phyloP scores from a whole-genome alignment of 2,329 filamentous ascomycete genomes.

The Xylaria sp. region DNA sequence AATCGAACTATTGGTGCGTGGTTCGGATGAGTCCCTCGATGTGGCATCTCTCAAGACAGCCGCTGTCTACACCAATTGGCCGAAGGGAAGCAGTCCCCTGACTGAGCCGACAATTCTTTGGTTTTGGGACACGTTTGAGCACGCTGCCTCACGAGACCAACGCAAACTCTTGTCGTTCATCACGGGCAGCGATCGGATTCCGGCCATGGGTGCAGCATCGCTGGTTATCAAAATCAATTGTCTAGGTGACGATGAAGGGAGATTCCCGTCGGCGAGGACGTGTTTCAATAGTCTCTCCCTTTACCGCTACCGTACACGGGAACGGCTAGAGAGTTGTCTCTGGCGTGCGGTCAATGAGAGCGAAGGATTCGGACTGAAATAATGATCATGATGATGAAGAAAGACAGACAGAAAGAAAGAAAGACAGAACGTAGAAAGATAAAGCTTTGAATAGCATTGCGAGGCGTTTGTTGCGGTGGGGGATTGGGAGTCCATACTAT shows the following conservation, averaged over 20 bases:
- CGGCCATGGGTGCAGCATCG: conserved; percentile 75
- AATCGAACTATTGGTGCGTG: conserved; percentile 80
- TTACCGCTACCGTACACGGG: conserved; percentile 63
- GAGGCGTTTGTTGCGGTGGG: conserved; percentile 12
- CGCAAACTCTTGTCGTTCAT: conserved; percentile 78
- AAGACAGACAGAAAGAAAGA: neutral
- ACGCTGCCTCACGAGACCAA: conserved; percentile 61
- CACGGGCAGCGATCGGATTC: conserved; percentile 84
- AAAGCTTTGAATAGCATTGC: conserved; percentile 12
- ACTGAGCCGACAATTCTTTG: conserved; percentile 65
- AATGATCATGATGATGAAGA: conserved; percentile 18
- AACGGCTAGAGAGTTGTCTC: conserved; percentile 64
- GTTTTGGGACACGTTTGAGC: conserved; percentile 83
- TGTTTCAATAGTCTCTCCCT: conserved; percentile 85
- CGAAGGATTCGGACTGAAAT: conserved; percentile 75
- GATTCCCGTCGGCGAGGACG: conserved; percentile 81
- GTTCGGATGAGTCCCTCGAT: conserved; percentile 78
- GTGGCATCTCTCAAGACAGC: conserved; percentile 70
- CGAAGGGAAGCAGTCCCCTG: conserved; percentile 40
- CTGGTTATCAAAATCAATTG: conserved; percentile 71
- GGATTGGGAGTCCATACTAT: neutral
- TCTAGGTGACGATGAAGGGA: conserved; percentile 64
- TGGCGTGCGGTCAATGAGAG: conserved; percentile 87
- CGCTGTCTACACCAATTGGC: conserved; percentile 80
- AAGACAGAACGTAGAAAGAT: too few species aligned